A percentile compares a stretch with the other conserved stretches of the same genome.
These are phyloP conservation scores for Falciphora oryzae DNA, from an alignment of 2,329 filamentous ascomycete genomes.

Conservation along the genomic window DNA sequence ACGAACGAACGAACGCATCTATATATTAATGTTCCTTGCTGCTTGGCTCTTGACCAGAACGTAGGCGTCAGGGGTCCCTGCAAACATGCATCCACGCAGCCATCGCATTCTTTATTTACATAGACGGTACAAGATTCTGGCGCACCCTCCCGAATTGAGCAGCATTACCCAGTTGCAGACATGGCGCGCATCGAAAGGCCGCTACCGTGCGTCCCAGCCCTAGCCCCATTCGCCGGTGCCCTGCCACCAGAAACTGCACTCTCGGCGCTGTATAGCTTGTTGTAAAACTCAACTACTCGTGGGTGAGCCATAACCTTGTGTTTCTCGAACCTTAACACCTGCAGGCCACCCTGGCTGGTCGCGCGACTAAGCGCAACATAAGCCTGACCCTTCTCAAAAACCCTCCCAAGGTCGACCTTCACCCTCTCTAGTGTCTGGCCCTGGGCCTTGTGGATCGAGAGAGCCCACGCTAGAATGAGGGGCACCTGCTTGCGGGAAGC, in stretches of 20 bases:
- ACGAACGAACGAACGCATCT: not conserved
- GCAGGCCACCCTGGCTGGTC: conserved; percentile 77
- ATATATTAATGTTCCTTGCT: not conserved
- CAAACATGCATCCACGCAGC: not conserved
- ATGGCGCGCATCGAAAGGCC: not conserved
- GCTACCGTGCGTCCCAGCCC: not conserved
- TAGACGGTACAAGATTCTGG: not conserved
- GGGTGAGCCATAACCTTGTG: conserved; percentile 92
- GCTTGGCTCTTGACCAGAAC: not conserved
- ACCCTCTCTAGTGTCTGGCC: conserved; percentile 91
- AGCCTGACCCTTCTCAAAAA: conserved; percentile 96
- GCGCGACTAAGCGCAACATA: conserved; percentile 95
- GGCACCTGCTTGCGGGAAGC: conserved; percentile 79
- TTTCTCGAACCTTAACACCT: conserved; percentile 84
- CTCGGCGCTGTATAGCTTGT: conserved; percentile 70
- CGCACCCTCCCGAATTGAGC: too few relatives aligned
- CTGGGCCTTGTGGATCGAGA: conserved; percentile 97
- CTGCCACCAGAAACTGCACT: conserved; percentile 21
- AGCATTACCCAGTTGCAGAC: not conserved
- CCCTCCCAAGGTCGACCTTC: conserved; percentile 84
- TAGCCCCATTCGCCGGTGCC: not conserved
- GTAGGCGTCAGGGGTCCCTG: too few relatives aligned
- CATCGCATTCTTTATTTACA: not conserved
- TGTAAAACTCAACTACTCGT: conserved; percentile 79
- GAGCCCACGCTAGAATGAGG: conserved; percentile 90